Evolutionary conservation across 345 rosid genomes (phyloP).

Genomic region (Aquilaria malaccensis): DNA sequence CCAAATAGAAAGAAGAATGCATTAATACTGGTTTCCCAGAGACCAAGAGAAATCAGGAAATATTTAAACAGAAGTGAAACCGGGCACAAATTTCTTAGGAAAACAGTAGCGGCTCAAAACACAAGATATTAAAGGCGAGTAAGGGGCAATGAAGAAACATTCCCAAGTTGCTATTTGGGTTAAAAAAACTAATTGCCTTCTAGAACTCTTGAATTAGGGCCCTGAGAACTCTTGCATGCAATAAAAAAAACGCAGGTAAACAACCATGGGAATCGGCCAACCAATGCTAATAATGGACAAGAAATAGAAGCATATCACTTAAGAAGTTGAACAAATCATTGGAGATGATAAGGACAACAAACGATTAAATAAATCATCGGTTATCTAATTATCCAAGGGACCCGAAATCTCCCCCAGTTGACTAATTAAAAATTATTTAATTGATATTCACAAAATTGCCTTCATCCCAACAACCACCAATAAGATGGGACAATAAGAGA

Average conservation of each 20-base stretch:
- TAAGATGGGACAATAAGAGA: too few species aligned
- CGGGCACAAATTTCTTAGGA: not conserved
- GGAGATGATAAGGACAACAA: conserved; percentile 63
- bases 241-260: not conserved
- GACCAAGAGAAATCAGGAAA: too few species aligned
- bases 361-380: conserved; percentile 53
- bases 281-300: not conserved
- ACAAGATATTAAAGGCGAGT: conserved; percentile 67
- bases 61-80: too few species aligned
- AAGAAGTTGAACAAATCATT: conserved; percentile 76
- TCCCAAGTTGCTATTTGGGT: conserved; percentile 77
- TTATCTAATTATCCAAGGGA: conserved; percentile 54
- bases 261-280: not conserved
- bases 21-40: too few species aligned
- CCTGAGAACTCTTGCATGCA: conserved; percentile 60
- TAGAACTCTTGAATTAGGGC: conserved; percentile 49
- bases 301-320: conserved; percentile 35
- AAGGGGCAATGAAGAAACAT: conserved; percentile 88
- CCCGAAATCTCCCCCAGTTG: conserved; percentile 67
- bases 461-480: too few species aligned
- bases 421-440: conserved; percentile 42
- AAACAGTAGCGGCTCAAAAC: conserved; percentile 61
- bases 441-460: too few species aligned
- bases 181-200: conserved; percentile 68
- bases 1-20: too few species aligned